Conservation (phyloP, 495 filamentous ascomycete species). For the Penicillium mononematosum region DNA sequence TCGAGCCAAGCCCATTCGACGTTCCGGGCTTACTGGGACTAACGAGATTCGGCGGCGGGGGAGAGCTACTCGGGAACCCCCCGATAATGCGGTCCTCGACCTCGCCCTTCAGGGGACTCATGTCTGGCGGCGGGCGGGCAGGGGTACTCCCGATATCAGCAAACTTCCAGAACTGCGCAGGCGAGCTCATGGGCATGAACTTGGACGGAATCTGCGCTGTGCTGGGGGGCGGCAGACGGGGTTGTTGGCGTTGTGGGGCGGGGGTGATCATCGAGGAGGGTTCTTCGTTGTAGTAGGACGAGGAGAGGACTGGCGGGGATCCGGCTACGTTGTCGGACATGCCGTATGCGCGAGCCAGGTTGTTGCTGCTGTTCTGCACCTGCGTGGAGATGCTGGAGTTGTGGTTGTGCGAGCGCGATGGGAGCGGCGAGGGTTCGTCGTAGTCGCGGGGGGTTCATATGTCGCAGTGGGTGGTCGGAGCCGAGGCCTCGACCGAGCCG, state of each 20-base stretch:
- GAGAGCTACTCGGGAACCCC: slow-evolving; percentile 66
- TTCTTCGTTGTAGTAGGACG: slow-evolving; percentile 57
- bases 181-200: slow-evolving; percentile 91
- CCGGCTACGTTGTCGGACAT: slow-evolving; percentile 58
- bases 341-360: slow-evolving; percentile 52
- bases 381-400: slow-evolving; percentile 29
- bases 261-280: slow-evolving; percentile 74
- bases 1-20: slow-evolving; percentile 36
- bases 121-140: slow-evolving; percentile 58
- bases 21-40: slow-evolving; percentile 49
- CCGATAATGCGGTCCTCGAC: slow-evolving; percentile 43
- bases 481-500: slow-evolving; percentile 35
- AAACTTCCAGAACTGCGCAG: slow-evolving; percentile 97
- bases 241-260: slow-evolving; percentile 78
- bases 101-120: slow-evolving; percentile 58
- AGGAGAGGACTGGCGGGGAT: slow-evolving; percentile 71
- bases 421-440: slow-evolving; percentile 57
- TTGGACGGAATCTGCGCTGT: slow-evolving; percentile 88
- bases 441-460: slow-evolving; percentile 37
- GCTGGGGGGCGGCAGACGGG: slow-evolving; percentile 80
- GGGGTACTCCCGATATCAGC: slow-evolving; percentile 72
- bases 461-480: slow-evolving; percentile 37
- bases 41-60: slow-evolving; percentile 51
- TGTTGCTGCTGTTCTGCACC: slow-evolving; percentile 52
- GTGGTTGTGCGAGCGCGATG: slow-evolving; percentile 46